Percentiles rank a stretch among this genome's conserved stretches.
Evolutionary conservation across 2,329 filamentous ascomycete genomes (phyloP).

Genomic region (Cordyceps militaris): DNA sequence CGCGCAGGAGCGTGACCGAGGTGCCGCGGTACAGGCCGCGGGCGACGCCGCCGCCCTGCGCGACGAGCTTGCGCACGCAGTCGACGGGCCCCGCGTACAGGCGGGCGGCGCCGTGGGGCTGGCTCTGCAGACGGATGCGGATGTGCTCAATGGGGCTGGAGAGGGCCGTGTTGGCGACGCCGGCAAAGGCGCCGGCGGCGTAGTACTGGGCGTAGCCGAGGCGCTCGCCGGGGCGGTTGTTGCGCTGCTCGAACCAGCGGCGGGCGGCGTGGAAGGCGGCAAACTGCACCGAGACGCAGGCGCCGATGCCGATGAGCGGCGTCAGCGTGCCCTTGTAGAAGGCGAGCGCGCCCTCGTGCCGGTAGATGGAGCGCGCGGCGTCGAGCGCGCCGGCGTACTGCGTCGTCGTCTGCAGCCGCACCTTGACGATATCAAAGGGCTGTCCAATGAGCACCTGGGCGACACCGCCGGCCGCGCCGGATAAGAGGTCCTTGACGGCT

Average conservation of each 20-base stretch:
- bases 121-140: slow-evolving; percentile 90
- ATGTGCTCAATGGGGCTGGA: slow-evolving; percentile 95
- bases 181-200: slow-evolving; percentile 82
- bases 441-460: slow-evolving; percentile 86
- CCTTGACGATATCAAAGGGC: slow-evolving; percentile 90
- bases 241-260: slow-evolving; percentile 73
- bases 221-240: slow-evolving; percentile 49
- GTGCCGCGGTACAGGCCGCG: slow-evolving; percentile 80
- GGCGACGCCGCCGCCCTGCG: slow-evolving; percentile 47
- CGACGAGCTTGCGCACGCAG: slow-evolving; percentile 77
- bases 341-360: slow-evolving; percentile 77
- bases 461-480: slow-evolving; percentile 84
- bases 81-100: slow-evolving; percentile 82
- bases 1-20: slow-evolving; percentile 76
- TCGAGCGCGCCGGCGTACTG: slow-evolving; percentile 74
- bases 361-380: slow-evolving; percentile 77
- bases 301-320: slow-evolving; percentile 89
- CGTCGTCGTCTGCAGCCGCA: slow-evolving; percentile 83
- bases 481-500: slow-evolving; percentile 81
- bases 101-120: slow-evolving; percentile 74
- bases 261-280: slow-evolving; percentile 92
- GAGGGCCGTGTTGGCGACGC: slow-evolving; percentile 79
- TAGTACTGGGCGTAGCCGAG: slow-evolving; percentile 86
- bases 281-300: slow-evolving; percentile 97
- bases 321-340: slow-evolving; percentile 99